Evolutionary conservation across 495 filamentous ascomycete genomes (phyloP), one percentile per base, ranked within the genome.

Genomic region (Ramalina peruviana): DNA sequence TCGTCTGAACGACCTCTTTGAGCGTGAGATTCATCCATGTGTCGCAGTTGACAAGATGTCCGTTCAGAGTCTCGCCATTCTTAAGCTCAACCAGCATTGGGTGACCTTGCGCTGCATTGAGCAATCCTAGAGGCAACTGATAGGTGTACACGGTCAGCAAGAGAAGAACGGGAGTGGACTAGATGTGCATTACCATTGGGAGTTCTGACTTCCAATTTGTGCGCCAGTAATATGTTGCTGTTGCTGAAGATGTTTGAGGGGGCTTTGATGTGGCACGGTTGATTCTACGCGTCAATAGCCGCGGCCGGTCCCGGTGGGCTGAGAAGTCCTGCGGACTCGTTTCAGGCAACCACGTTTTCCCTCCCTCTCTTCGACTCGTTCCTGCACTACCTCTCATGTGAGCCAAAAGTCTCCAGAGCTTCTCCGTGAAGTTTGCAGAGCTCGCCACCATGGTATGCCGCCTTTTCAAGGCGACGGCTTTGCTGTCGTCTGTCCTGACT

Each of bases 71-170:
- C 65, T 97, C 93, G 66, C 92, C 93, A 58, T 90, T 95, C 74
- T 98, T 98, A 54, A 98, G 85, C 74, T 98, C 92, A 40, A 98
- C 92, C 47, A 97, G 85, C 88, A 98, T 97, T 12, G 90, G 89
- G 67, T 94, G 87, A 77, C 93, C 93, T 72, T 95, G 87, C 48
- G 92, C 90, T 60, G 90, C 92, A 51, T 82, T 95, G 37, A 98
- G 73, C 33, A 98, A 82, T 49, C 89, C 93, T 54, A 97, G 75
- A 52, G 92, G 92, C 52, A 98, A 71, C 92, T 96, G 21, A 23
- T 16, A 12, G 30, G 12, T 7, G 49, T 23, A 3, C n/a, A 4
- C 6, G 40, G 13, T 53, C 33, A 48, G 40, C 36, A 7, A 3
- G 12, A 33, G 30, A 7, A 13, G 7, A 1, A 7, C 12, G 30